Conservation (phyloP, 163 green algal species). For the Chlorella variabilis region DNA sequence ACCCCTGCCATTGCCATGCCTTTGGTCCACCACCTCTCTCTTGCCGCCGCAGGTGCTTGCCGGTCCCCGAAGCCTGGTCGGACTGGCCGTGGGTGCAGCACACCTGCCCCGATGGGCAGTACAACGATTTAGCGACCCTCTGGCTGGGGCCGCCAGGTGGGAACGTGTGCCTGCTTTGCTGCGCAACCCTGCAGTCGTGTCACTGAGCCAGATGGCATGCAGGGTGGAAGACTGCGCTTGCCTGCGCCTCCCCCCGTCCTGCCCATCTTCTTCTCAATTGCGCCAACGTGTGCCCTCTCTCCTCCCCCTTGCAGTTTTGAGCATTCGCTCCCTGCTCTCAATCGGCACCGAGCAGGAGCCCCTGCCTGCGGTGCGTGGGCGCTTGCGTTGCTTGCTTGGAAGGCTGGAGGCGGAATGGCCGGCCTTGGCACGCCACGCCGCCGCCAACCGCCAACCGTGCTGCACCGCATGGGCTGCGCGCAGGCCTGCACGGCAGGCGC, state of each 20-base stretch:
- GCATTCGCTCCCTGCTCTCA: constrained; percentile 41
- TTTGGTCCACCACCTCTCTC: constrained; percentile 57
- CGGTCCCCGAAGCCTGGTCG: constrained; percentile 25
- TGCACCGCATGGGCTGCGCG: too few relatives aligned
- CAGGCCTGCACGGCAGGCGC: neutral
- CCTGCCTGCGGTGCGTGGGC: neutral
- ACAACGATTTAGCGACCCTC: constrained; percentile 91
- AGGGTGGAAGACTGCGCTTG: too few relatives aligned
- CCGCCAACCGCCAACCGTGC: neutral
- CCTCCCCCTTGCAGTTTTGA: constrained; percentile 29
- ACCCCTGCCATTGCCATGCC: neutral
- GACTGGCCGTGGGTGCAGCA: constrained; percentile 10
- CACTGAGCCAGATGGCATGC: too few relatives aligned
- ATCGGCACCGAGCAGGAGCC: constrained; percentile 43
- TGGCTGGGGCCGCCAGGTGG: constrained; percentile 59
- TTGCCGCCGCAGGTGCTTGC: constrained; percentile 32
- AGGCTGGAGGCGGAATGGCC: too few relatives aligned
- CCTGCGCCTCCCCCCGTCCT: too few relatives aligned
- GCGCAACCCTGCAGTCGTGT: too few relatives aligned
- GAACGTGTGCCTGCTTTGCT: neutral
- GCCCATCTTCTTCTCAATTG: too few relatives aligned
- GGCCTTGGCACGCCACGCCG: too few relatives aligned
- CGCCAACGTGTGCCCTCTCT: too few relatives aligned
- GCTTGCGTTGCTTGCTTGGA: too few relatives aligned
- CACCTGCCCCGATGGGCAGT: constrained; percentile 49